Conservation (phyloP, 2,329 filamentous ascomycete genomes). For the Colletotrichum gigasporum region DNA sequence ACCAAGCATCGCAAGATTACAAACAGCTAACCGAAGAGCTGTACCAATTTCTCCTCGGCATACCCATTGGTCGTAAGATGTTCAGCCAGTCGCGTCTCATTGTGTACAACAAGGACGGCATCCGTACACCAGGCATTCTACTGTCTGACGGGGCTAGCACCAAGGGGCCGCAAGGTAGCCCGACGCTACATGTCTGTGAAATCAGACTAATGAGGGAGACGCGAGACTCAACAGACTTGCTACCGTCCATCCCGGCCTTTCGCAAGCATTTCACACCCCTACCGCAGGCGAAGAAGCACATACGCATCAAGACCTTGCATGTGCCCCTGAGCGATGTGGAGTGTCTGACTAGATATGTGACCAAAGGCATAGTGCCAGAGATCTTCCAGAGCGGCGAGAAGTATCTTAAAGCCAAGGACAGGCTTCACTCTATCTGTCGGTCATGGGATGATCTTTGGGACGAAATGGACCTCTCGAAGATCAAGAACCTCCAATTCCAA, state of each 20-base stretch:
- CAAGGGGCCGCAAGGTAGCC: slow-evolving; percentile 64
- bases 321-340: slow-evolving; percentile 84
- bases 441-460: slow-evolving; percentile 85
- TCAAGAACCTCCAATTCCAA: slow-evolving; percentile 84
- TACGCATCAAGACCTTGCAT: slow-evolving; percentile 73
- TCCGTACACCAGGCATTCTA: slow-evolving; percentile 84
- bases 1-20: slow-evolving; percentile 83
- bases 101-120: slow-evolving; percentile 85
- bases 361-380: slow-evolving; percentile 67
- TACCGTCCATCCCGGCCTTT: slow-evolving; percentile 83
- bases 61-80: slow-evolving; percentile 83
- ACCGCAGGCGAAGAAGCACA: slow-evolving; percentile 71
- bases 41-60: slow-evolving; percentile 78
- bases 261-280: slow-evolving; percentile 73
- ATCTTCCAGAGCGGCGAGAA: slow-evolving; percentile 64
- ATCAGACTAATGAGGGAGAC: slow-evolving; percentile 74
- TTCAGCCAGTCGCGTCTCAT: slow-evolving; percentile 81
- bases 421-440: slow-evolving; percentile 73
- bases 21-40: slow-evolving; percentile 83
- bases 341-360: slow-evolving; percentile 78
- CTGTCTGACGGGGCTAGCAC: slow-evolving; percentile 78
- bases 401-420: slow-evolving; percentile 67
- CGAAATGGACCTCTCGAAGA: slow-evolving; percentile 82
- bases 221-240: slow-evolving; percentile 82
- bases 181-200: slow-evolving; percentile 81